phyloP scores from a whole-genome alignment of 192 early-diverging fungal species.

The Backusella psychrophila region DNA sequence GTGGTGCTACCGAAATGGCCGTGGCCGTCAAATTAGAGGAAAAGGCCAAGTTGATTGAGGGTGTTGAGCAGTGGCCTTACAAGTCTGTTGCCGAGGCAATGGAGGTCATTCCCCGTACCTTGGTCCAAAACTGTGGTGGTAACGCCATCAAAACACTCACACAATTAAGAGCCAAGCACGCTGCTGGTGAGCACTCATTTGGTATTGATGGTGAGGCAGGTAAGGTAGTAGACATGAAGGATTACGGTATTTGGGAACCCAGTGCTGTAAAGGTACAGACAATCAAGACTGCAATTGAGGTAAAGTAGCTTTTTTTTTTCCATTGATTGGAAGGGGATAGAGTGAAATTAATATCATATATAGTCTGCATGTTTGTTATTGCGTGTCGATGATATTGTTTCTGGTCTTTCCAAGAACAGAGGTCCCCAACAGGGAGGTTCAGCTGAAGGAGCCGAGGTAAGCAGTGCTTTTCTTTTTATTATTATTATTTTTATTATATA shows the following conservation, averaged over 20 bases:
- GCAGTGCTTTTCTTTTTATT: background rate
- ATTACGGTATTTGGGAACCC: conserved; percentile 99
- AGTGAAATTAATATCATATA: background rate
- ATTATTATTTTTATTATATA: background rate
- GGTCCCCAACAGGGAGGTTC: conserved; percentile 33
- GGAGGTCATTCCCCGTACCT: conserved; percentile 97
- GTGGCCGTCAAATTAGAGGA: conserved; percentile 85
- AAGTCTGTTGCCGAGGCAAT: conserved; percentile 91
- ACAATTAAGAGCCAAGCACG: conserved; percentile 94
- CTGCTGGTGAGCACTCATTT: conserved; percentile 81
- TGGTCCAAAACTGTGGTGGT: conserved; percentile 98
- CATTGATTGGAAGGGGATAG: background rate
- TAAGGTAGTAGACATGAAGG: conserved; percentile 92
- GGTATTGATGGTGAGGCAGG: conserved; percentile 95
- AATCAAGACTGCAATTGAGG: conserved; percentile 98
- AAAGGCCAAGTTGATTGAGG: conserved; percentile 86
- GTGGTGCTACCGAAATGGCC: conserved; percentile 98
- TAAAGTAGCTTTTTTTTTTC: conserved; percentile 22
- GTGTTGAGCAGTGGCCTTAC: conserved; percentile 97
- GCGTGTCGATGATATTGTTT: conserved; percentile 97
- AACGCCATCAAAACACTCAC: conserved; percentile 98
- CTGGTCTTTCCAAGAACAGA: conserved; percentile 73
- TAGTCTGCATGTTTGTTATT: conserved; percentile 78
- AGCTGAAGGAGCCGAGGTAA: conserved; percentile 14
- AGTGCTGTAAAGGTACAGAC: conserved; percentile 99